These are phyloP conservation scores for Lagenidium giganteum DNA, from an alignment of 352 stramenopile species.

Conservation along the genomic window DNA sequence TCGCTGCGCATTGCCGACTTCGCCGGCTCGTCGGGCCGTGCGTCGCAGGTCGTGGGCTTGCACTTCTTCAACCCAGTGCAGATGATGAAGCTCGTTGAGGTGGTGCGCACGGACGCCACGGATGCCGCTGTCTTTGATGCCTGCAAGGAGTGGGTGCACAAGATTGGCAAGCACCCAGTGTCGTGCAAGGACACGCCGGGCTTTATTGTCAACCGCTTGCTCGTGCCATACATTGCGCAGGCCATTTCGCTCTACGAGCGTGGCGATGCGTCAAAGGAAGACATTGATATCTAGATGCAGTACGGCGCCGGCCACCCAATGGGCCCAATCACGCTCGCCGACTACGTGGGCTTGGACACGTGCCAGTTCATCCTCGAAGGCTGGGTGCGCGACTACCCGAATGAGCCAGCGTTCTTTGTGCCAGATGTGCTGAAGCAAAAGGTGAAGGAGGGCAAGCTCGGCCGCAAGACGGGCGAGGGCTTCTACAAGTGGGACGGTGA, in stretches of 20 bases:
- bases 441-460: conserved; percentile 91
- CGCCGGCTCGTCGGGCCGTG: conserved; percentile 86
- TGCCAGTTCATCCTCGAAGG: conserved; percentile 94
- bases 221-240: conserved; percentile 76
- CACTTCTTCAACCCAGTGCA: conserved; percentile 99
- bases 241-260: conserved; percentile 94
- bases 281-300: conserved; percentile 98
- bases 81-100: conserved; percentile 95
- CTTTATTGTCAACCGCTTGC: conserved; percentile 97
- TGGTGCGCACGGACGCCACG: conserved; percentile 93
- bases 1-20: conserved; percentile 94
- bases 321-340: conserved; percentile 90
- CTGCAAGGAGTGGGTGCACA: conserved; percentile 86
- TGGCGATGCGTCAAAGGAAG: conserved; percentile 90
- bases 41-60: conserved; percentile 93
- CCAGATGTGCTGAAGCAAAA: conserved; percentile 90
- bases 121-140: conserved; percentile 89
- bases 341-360: conserved; percentile 97
- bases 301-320: conserved; percentile 97
- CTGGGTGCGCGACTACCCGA: conserved; percentile 94
- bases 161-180: conserved; percentile 93
- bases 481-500: conserved; percentile 94
- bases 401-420: conserved; percentile 95
- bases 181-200: conserved; percentile 95
- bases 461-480: conserved; percentile 94